Evolutionary conservation across 768 basidiomycete genomes (phyloP).

Genomic region (Termitomyces sp.): DNA sequence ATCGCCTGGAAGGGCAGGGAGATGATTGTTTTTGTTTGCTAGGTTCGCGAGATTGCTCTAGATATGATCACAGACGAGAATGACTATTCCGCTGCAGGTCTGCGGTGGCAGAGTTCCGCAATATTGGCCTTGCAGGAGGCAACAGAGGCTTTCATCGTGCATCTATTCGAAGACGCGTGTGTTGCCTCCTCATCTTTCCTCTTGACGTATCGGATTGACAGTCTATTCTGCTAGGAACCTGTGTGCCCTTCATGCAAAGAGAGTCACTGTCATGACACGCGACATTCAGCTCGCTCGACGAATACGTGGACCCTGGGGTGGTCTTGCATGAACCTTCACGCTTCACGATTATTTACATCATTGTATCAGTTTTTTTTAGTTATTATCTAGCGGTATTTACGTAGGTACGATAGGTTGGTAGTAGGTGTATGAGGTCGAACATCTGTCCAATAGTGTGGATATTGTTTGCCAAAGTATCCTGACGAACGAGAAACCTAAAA

Average conservation of each 20-base stretch:
- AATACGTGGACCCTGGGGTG: conserved; percentile 89
- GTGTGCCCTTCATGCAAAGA: conserved; percentile 96
- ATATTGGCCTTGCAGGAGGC: conserved; percentile 95
- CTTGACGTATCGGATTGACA: conserved; percentile 3
- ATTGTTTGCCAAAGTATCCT: background rate
- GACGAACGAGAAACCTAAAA: background rate
- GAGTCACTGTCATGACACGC: conserved; percentile 96
- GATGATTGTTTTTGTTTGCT: background rate
- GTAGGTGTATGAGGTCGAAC: conserved; percentile 1
- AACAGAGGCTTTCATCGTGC: conserved; percentile 91
- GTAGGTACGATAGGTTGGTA: conserved; percentile 6
- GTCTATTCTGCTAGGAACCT: conserved; percentile 60
- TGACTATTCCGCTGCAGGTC: conserved; percentile 49
- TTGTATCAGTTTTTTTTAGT: conserved; percentile 15
- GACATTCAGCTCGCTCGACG: conserved; percentile 96
- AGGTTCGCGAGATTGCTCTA: conserved; percentile 95
- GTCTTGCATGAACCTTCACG: conserved; percentile 44
- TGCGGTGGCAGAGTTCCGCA: conserved; percentile 96
- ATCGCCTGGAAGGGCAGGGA: background rate
- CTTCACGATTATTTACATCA: conserved; percentile 4
- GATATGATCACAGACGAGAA: conserved; percentile 84
- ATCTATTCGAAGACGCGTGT: conserved; percentile 97
- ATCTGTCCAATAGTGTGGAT: background rate
- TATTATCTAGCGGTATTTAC: conserved; percentile 8
- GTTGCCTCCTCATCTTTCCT: conserved; percentile 29